These are phyloP conservation scores for Termitomyces sp. DNA, from an alignment of 768 basidiomycete species.

Conservation along the genomic window DNA sequence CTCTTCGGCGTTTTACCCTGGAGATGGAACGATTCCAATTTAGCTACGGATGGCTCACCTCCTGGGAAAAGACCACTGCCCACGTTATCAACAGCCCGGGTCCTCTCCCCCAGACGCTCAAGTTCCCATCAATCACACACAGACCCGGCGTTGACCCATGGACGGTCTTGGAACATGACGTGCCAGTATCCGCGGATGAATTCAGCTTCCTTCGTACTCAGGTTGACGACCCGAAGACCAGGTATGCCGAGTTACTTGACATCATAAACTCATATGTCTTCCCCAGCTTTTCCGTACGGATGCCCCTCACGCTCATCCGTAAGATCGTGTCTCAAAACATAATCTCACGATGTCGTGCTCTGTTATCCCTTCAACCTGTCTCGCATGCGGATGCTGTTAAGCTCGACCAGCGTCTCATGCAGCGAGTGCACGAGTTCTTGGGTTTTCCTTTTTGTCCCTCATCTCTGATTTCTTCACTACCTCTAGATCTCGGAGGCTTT, in stretches of 20 bases:
- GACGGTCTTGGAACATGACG: no score
- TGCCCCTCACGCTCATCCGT: constrained; percentile 17
- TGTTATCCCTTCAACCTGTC: constrained; percentile 22
- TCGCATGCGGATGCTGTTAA: constrained; percentile 6
- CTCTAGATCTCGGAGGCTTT: constrained; percentile 14
- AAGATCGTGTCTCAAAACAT: constrained; percentile 20
- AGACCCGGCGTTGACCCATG: no score
- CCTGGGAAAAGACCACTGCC: no score
- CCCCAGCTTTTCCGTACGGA: constrained; percentile 10
- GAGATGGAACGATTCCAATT: no score
- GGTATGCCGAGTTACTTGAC: constrained; percentile 9
- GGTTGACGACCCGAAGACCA: constrained; percentile 16
- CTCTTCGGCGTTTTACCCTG: no score
- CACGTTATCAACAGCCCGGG: no score
- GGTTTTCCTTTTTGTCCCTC: constrained; percentile 21
- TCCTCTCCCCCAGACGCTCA: no score
- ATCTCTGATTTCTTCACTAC: constrained; percentile 4
- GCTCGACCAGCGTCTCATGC: constrained; percentile 13
- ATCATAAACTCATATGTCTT: constrained; percentile 20
- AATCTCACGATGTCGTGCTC: constrained; percentile 11
- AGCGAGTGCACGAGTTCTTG: constrained; percentile 13
- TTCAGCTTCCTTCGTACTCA: constrained; percentile 15
- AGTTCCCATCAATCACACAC: no score
- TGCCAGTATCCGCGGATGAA: no score
- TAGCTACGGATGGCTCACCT: no score